Evolutionary conservation across 2,329 filamentous ascomycete genomes (phyloP).

Genomic region (Zymoseptoria pseudotritici): DNA sequence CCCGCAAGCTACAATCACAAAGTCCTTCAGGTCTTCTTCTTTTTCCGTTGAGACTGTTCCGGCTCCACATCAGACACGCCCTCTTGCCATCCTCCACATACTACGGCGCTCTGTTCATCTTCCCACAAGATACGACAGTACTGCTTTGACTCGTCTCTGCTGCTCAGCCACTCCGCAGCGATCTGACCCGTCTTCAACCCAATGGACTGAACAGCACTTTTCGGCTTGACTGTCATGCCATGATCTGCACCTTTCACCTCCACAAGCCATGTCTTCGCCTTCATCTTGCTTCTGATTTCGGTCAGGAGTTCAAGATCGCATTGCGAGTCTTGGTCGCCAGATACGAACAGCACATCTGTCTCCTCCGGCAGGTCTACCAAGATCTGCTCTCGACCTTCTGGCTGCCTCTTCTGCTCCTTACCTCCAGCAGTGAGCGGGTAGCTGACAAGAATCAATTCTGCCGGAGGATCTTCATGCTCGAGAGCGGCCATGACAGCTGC

Average conservation of each 20-base stretch:
- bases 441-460: constrained; percentile 32
- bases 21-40: neutral
- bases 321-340: constrained; percentile 32
- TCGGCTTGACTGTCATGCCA: constrained; percentile 9
- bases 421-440: constrained; percentile 36
- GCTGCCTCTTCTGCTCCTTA: constrained; percentile 14
- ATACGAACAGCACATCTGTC: constrained; percentile 34
- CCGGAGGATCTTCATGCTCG: constrained; percentile 10
- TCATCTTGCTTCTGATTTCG: constrained; percentile 31
- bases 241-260: constrained; percentile 33
- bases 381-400: constrained; percentile 32
- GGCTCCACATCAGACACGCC: neutral
- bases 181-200: constrained; percentile 10
- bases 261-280: constrained; percentile 30
- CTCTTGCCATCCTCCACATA: constrained; percentile 1
- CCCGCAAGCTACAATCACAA: too few relatives aligned
- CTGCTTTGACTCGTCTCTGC: constrained; percentile 2
- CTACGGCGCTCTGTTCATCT: constrained; percentile 1
- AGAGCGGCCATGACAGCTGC: constrained; percentile 35
- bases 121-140: constrained; percentile 5
- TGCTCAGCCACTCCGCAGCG: constrained; percentile 10
- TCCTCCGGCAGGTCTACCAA: constrained; percentile 28
- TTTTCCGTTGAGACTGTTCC: neutral
- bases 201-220: constrained; percentile 1
- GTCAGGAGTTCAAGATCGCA: constrained; percentile 27